Base-by-base conservation (phyloP, 257 asterid genomes). In the Solanum neorickii region DNA sequence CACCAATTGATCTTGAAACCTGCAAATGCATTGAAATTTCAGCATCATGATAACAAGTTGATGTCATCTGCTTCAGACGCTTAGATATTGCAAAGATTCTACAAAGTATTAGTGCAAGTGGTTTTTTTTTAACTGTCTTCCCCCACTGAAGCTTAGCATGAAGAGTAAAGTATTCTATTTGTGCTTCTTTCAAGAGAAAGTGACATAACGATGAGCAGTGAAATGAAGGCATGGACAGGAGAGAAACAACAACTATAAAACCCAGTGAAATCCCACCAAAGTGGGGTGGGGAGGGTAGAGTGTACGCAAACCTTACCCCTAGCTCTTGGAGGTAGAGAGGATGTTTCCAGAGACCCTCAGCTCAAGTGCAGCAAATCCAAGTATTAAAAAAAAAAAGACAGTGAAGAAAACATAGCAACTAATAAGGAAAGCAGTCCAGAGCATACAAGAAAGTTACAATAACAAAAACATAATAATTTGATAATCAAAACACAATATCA, bases 1-100 rank as follows among this genome's bases (percentile, higher is more conserved):
- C 98, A 10, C 98, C 98, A 27, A 95, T 93, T 66, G 98, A 92
- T 93, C 98, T 93, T 12, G 98, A 92, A 73, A 95, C 93, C 98
- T 95, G 91, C 87, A 85, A 87, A 20, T 73, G 62, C 83, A 87
- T 27, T 14, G 9, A 60, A 60, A 62, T 37, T 65, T 89, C 33
- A 89, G 89, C 68, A 33, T 35, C 69, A 69, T 14, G 3, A 49
- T 10, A 80, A 25, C 41, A 0, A 49, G 21, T 14, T 65, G 37
- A 76, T 75, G 25, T 47, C 68, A 80, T 80, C 44, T 47, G 85
- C 60, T 80, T 47, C 85, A 47, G 42, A 80, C 27, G 29, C 16
- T 78, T 49, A 47, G 42, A 27, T 23, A 76, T 23, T 23, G 56
- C 83, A 41, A 76, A 76, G 59, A 1, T 76, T 23, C 33, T n/a